Evolutionary conservation across 2,329 filamentous ascomycete genomes (phyloP), one percentile per base, ranked within the genome.

Genomic region (Meredithiella fracta): DNA sequence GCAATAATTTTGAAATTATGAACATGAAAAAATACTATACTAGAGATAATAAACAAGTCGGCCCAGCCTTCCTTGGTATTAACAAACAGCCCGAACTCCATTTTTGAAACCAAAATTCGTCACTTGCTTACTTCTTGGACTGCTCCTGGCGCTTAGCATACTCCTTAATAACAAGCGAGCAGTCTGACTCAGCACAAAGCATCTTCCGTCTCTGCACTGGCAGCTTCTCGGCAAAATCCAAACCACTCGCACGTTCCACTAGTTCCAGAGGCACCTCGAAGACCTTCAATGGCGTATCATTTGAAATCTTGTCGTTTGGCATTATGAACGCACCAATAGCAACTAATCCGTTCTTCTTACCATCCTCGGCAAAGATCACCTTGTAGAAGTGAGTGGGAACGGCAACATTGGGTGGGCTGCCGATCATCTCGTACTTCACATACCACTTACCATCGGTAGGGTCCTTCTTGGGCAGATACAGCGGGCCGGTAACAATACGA

Each of bases 381-480:
- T 98, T 98, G 78, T 95, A 98, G 72, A 98, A 98, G 69, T 98
- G 92, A 22, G 92, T 98, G 2, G 92, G 92, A 54, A 98, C 92
- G 25, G 92, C 90, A 56, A 98, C 85, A 64, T 89, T 94, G 6
- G 92, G 91, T 61, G 92, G 92, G 66, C 76, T 85, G 40, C 92
- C 92, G 63, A 98, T 95, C 59, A 98, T 85, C 72, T 98, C 92
- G 72, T 98, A 97, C 59, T 77, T 83, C 58, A 96, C 89, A 62
- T 89, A 84, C 89, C 90, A 98, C 73, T 97, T 97, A 63, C 86
- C 85, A 72, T 97, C 92, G 57, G 70, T 70, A 52, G 47, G 1
- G 62, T 95, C 88, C 59, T 82, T 79, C 68, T 85, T 85, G 8
- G 92, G 92, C 22, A 98, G 78, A 70, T 98, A 98, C 47, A 98